A percentile compares a stretch with the other conserved stretches of the same genome.
Conservation (phyloP, 192 early-diverging fungal species). For the Martensiomyces pterosporus region DNA sequence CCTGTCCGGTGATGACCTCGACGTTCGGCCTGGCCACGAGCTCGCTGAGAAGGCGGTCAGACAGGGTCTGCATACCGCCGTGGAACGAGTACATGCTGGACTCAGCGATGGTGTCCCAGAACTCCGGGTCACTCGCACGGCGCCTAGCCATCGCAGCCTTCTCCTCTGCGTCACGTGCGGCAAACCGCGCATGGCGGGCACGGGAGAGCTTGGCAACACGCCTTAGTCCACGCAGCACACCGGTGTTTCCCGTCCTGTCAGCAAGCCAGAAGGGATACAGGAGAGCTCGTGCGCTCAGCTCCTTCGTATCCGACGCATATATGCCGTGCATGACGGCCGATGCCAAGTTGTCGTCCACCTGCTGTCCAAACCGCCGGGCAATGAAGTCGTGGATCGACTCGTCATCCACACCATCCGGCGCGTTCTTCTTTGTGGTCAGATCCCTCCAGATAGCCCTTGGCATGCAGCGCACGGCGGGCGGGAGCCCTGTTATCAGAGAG, state of each 20-base stretch:
- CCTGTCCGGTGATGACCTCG: constrained; percentile 46
- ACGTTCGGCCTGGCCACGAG: constrained; percentile 57
- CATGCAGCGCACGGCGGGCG: constrained; percentile 59
- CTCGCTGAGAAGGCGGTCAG: constrained; percentile 53
- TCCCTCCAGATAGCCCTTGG: constrained; percentile 42
- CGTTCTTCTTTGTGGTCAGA: constrained; percentile 13
- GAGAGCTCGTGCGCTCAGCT: constrained; percentile 72
- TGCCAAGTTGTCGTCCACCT: constrained; percentile 75
- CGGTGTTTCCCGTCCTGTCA: constrained; percentile 45
- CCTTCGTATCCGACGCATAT: constrained; percentile 81
- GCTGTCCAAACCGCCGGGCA: constrained; percentile 66
- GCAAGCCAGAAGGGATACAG: constrained; percentile 68
- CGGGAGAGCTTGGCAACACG: constrained; percentile 30
- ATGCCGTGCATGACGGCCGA: constrained; percentile 91
- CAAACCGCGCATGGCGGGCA: constrained; percentile 17
- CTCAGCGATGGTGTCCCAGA: constrained; percentile 57
- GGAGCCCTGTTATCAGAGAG: constrained; percentile 53
- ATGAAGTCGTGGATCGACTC: constrained; percentile 87
- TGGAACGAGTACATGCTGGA: constrained; percentile 81
- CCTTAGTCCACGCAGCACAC: constrained; percentile 25
- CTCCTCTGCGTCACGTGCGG: constrained; percentile 18
- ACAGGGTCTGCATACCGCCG: constrained; percentile 70
- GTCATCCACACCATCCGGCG: constrained; percentile 44
- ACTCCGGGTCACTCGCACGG: constrained; percentile 44
- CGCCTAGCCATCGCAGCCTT: constrained; percentile 11